Evolutionary conservation across 1,284 basidiomycete genomes (phyloP).

Genomic region (Rhizoctonia solani): DNA sequence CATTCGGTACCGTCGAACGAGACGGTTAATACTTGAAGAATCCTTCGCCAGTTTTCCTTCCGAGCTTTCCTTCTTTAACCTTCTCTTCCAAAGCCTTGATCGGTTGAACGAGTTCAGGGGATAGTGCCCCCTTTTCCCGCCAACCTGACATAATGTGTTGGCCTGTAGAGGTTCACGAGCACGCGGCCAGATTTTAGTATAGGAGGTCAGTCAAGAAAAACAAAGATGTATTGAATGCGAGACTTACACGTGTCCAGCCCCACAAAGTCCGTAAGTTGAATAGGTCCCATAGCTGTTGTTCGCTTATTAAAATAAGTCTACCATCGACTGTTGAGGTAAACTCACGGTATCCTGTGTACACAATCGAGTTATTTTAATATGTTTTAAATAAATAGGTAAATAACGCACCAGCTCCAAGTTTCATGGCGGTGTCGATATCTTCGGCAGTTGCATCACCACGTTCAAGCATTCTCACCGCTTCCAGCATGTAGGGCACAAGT

Average conservation of each 20-base stretch:
- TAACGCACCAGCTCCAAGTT: slow-evolving; percentile 55
- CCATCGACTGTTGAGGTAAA: background rate
- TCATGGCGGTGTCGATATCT: slow-evolving; percentile 63
- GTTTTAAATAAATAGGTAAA: background rate
- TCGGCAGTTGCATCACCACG: slow-evolving; percentile 58
- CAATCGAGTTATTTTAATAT: background rate
- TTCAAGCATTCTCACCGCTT: slow-evolving; percentile 60
- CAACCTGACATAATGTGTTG: slow-evolving; percentile 56
- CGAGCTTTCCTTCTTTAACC: slow-evolving; percentile 55
- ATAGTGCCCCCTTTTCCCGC: slow-evolving; percentile 45
- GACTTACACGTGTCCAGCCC: slow-evolving; percentile 51
- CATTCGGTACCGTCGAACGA: background rate
- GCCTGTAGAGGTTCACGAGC: slow-evolving; percentile 34
- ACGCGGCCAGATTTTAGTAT: slow-evolving; percentile 36
- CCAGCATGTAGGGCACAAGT: slow-evolving; percentile 53
- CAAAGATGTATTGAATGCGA: background rate
- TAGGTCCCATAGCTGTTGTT: slow-evolving; percentile 49
- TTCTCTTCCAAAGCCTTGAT: slow-evolving; percentile 52
- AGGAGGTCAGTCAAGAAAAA: slow-evolving; percentile 42
- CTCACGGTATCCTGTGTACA: slow-evolving; percentile 41
- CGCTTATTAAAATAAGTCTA: background rate
- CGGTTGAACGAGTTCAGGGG: slow-evolving; percentile 50
- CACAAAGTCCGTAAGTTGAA: slow-evolving; percentile 59
- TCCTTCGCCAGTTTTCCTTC: slow-evolving; percentile 56
- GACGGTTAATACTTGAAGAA: slow-evolving; percentile 48